Evolutionary conservation across 2,329 filamentous ascomycete species (phyloP).

Genomic region (Blastomyces gilchristii): DNA sequence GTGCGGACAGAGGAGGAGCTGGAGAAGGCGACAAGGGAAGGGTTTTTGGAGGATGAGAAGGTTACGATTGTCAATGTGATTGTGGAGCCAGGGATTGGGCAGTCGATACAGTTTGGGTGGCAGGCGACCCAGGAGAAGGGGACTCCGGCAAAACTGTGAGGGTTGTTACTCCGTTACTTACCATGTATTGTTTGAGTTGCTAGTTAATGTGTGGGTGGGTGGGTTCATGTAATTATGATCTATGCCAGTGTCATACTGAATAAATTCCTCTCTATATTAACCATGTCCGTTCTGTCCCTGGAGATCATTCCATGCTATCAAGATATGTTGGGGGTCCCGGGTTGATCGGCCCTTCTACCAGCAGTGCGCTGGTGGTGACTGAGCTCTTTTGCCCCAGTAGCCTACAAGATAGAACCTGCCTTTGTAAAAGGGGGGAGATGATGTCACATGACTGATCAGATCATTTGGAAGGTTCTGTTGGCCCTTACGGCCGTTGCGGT

Average conservation of each 20-base stretch:
- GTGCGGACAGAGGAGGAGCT: constrained; percentile 45
- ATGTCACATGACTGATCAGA: too few species aligned
- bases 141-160: constrained; percentile 19
- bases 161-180: background rate
- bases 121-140: constrained; percentile 22
- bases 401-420: too few species aligned
- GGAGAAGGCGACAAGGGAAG: constrained; percentile 40
- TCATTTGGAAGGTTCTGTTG: too few species aligned
- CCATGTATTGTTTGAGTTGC: background rate
- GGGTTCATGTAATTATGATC: background rate
- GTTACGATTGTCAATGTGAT: constrained; percentile 48
- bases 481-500: too few species aligned
- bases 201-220: background rate
- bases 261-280: background rate
- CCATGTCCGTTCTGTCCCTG: too few species aligned
- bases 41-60: constrained; percentile 37
- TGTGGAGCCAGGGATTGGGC: constrained; percentile 42
- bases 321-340: too few species aligned
- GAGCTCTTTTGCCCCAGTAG: too few species aligned
- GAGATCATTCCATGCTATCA: too few species aligned
- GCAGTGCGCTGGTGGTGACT: too few species aligned
- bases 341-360: too few species aligned
- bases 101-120: constrained; percentile 32
- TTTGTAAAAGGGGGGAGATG: too few species aligned
- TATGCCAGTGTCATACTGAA: background rate